Evolutionary conservation across 495 filamentous ascomycete genomes (phyloP).

Genomic region (Lophiostoma macrostomum): DNA sequence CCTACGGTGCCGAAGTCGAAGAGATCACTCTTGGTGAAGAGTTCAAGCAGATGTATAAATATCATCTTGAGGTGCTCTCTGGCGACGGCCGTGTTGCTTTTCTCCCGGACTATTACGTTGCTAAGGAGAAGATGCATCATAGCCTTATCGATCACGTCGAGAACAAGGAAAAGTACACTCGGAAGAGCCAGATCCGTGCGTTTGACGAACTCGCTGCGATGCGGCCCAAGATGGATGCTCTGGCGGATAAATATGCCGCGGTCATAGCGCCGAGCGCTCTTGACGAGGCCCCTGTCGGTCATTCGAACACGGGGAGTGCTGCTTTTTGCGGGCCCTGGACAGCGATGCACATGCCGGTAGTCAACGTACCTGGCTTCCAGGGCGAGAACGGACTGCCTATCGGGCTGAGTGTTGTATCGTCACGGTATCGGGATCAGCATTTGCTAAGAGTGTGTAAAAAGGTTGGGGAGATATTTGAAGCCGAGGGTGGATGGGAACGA

Average conservation of each 20-base stretch:
- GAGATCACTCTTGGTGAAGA: constrained; percentile 48
- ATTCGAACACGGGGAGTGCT: constrained; percentile 46
- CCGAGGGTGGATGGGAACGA: constrained; percentile 44
- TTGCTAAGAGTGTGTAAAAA: constrained; percentile 44
- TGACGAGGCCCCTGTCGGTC: constrained; percentile 50
- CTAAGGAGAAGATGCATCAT: constrained; percentile 43
- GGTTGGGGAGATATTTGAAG: constrained; percentile 45
- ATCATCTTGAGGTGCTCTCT: constrained; percentile 43
- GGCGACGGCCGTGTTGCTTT: constrained; percentile 48
- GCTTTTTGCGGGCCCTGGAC: constrained; percentile 40
- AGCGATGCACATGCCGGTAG: constrained; percentile 47
- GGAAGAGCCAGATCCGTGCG: constrained; percentile 44
- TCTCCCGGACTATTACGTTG: constrained; percentile 46
- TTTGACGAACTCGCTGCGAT: constrained; percentile 48
- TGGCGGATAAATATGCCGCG: constrained; percentile 47
- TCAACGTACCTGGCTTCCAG: constrained; percentile 52
- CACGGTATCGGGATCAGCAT: constrained; percentile 47
- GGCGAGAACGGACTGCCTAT: constrained; percentile 51
- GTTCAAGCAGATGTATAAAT: constrained; percentile 44
- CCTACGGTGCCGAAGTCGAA: constrained; percentile 46
- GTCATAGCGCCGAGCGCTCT: constrained; percentile 50
- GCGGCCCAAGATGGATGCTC: constrained; percentile 47
- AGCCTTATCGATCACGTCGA: constrained; percentile 46
- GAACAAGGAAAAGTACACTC: constrained; percentile 40
- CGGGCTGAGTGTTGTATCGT: constrained; percentile 47